phyloP scores from a whole-genome alignment of 2,329 filamentous ascomycete species.

The Monosporascus ibericus region DNA sequence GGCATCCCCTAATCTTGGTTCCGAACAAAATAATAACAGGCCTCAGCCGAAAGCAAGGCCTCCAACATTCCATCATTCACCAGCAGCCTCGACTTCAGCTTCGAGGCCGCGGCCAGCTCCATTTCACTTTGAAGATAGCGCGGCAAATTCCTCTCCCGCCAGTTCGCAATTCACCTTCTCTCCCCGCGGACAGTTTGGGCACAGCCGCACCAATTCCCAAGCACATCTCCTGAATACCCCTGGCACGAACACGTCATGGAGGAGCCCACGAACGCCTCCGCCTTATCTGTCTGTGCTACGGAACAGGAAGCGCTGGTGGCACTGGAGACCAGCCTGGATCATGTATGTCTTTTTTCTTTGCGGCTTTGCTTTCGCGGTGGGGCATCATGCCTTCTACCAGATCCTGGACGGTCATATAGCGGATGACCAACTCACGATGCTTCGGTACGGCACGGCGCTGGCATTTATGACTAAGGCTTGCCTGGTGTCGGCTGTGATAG shows the following conservation, averaged over 20 bases:
- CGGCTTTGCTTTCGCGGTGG: conserved; percentile 29
- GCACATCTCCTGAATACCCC: conserved; percentile 12
- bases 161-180: conserved; percentile 9
- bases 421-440: conserved; percentile 29
- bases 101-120: conserved; percentile 10
- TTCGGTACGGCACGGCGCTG: conserved; percentile 32
- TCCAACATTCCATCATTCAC: conserved; percentile 1
- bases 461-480: conserved; percentile 34
- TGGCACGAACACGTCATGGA: conserved; percentile 6
- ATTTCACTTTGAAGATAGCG: conserved; percentile 14
- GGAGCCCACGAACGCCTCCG: conserved; percentile 13
- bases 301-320: conserved; percentile 15
- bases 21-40: neutral
- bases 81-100: neutral
- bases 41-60: conserved; percentile 1
- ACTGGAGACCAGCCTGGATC: conserved; percentile 31
- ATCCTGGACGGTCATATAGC: conserved; percentile 26
- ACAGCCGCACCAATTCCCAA: conserved; percentile 11
- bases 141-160: conserved; percentile 5
- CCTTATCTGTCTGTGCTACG: conserved; percentile 9
- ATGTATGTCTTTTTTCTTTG: conserved; percentile 32
- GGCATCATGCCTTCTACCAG: conserved; percentile 32
- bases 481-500: conserved; percentile 28
- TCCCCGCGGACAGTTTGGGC: conserved; percentile 8
- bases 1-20: neutral